phyloP scores from a whole-genome alignment of 148 eudicot genomes.

The Beta vulgaris region DNA sequence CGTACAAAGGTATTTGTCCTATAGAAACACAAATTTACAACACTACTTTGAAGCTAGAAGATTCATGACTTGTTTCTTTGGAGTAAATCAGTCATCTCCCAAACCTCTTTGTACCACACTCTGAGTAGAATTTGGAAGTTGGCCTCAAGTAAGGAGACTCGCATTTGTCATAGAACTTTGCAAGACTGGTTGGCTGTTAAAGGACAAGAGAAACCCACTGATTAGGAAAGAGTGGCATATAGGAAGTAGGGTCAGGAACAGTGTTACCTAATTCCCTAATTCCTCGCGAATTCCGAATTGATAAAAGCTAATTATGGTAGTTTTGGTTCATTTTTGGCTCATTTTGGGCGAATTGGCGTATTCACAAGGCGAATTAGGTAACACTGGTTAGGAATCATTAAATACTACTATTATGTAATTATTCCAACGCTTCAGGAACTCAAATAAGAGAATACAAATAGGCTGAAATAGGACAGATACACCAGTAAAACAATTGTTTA shows the following conservation, averaged over 20 bases:
- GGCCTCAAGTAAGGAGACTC: slow-evolving; percentile 83
- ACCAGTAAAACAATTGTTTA: too few species aligned
- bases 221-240: not conserved
- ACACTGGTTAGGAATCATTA: too few species aligned
- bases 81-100: slow-evolving; percentile 53
- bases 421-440: not conserved
- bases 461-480: too few species aligned
- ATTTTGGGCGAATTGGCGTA: too few species aligned
- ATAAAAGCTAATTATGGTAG: too few species aligned
- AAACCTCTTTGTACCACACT: slow-evolving; percentile 85
- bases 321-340: too few species aligned
- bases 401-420: too few species aligned
- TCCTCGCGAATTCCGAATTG: too few species aligned
- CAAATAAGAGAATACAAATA: not conserved
- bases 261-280: too few species aligned
- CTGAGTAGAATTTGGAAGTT: slow-evolving; percentile 87
- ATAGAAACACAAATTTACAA: not conserved
- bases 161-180: slow-evolving; percentile 96
- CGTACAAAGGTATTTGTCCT: not conserved
- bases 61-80: not conserved
- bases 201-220: slow-evolving; percentile 9
- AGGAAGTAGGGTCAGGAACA: not conserved
- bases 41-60: not conserved
- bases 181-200: slow-evolving; percentile 65
- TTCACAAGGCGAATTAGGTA: too few species aligned